A percentile compares a stretch with the other conserved stretches of the same genome.
These are phyloP conservation scores for Blumeria hordei DNA, from an alignment of 2,329 filamentous ascomycete genomes.

Conservation along the genomic window DNA sequence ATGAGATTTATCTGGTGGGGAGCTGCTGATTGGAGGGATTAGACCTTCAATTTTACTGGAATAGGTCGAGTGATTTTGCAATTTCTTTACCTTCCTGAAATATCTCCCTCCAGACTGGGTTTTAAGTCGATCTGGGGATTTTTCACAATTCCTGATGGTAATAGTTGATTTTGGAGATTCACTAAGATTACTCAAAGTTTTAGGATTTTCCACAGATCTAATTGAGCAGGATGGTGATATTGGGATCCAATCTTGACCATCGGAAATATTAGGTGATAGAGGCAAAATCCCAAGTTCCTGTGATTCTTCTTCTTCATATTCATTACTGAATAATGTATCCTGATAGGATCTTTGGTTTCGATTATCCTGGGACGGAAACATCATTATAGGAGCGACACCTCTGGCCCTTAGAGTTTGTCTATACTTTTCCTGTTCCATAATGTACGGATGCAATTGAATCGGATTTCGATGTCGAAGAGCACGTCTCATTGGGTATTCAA, in stretches of 20 bases:
- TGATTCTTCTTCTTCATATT: slow-evolving; percentile 10
- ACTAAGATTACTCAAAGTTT: background rate
- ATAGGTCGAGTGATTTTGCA: too few species aligned
- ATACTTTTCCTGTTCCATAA: slow-evolving; percentile 14
- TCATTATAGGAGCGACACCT: slow-evolving; percentile 11
- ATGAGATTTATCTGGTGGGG: too few species aligned
- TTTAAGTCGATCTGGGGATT: slow-evolving; percentile 12
- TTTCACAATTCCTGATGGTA: slow-evolving; percentile 8
- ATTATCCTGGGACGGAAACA: slow-evolving; percentile 9
- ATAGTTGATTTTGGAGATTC: background rate
- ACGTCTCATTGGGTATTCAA: slow-evolving; percentile 4
- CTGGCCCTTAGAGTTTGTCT: slow-evolving; percentile 11
- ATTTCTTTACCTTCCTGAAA: too few species aligned
- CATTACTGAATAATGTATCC: slow-evolving; percentile 4
- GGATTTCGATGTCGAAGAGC: slow-evolving; percentile 12
- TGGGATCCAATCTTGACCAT: slow-evolving; percentile 8
- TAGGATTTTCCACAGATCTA: background rate
- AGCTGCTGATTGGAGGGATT: too few species aligned
- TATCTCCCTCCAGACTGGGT: too few species aligned
- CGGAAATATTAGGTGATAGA: slow-evolving; percentile 8
- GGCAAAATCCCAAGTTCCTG: slow-evolving; percentile 5
- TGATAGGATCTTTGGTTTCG: slow-evolving; percentile 2
- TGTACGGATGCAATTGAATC: slow-evolving; percentile 15
- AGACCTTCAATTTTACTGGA: too few species aligned
- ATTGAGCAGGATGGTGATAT: background rate